These are phyloP conservation scores for Euphorbia pulcherrima DNA, from an alignment of 345 rosid species.

Conservation along the genomic window DNA sequence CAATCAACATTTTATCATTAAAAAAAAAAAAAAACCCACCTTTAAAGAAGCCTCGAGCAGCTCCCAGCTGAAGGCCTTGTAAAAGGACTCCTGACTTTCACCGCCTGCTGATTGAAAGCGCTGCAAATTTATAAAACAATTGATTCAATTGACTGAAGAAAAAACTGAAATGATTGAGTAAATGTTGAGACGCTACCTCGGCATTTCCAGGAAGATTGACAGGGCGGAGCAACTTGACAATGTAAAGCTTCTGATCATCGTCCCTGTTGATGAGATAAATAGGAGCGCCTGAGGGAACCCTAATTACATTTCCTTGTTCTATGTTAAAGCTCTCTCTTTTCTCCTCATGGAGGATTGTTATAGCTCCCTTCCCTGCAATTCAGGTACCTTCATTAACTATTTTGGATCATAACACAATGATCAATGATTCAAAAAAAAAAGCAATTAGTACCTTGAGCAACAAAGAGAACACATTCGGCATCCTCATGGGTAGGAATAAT, in stretches of 20 bases:
- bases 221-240: constrained; percentile 33
- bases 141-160: too few species aligned
- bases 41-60: constrained; percentile 27
- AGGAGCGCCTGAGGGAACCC: constrained; percentile 19
- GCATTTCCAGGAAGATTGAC: constrained; percentile 37
- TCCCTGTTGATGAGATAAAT: constrained; percentile 17
- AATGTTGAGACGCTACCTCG: constrained; percentile 16
- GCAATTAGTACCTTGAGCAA: constrained; percentile 15
- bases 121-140: constrained; percentile 7
- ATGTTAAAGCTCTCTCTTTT: constrained; percentile 19
- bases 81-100: constrained; percentile 16
- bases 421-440: too few species aligned
- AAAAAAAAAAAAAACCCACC: background rate
- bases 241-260: constrained; percentile 18
- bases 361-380: constrained; percentile 39
- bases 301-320: constrained; percentile 11
- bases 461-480: constrained; percentile 18
- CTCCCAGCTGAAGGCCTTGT: constrained; percentile 25
- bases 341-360: constrained; percentile 24
- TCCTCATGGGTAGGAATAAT: constrained; percentile 16
- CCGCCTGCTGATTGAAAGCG: constrained; percentile 9
- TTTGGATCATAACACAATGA: too few species aligned
- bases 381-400: background rate
- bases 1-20: too few species aligned
- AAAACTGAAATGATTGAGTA: too few species aligned